Conservation (phyloP, 2,329 filamentous ascomycete species). For the Alternaria panax region DNA sequence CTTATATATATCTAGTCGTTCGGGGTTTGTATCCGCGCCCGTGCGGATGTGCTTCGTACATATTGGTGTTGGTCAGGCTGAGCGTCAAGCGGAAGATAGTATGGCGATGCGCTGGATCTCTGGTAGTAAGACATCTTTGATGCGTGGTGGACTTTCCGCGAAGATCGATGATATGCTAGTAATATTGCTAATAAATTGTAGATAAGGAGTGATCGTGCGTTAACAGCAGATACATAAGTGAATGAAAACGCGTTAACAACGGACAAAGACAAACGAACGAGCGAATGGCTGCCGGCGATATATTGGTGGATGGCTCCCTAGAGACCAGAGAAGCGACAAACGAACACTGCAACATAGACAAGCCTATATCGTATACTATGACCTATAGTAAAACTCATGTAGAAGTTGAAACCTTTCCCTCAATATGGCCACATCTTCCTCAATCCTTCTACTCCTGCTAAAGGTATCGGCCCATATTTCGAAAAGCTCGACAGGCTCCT, state of each 20-base stretch:
- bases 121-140: conserved; percentile 3
- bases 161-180: neutral
- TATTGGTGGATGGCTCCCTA: neutral
- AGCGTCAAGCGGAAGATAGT: neutral
- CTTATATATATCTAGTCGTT: conserved; percentile 12
- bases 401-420: neutral
- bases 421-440: neutral
- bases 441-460: neutral
- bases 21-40: neutral
- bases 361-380: neutral
- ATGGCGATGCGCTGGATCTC: neutral
- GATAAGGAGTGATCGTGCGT: neutral
- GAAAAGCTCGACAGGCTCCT: neutral
- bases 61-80: neutral
- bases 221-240: neutral
- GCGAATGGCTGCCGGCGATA: neutral
- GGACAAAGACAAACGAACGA: neutral
- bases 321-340: neutral
- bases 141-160: neutral
- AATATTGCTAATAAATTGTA: neutral
- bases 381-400: neutral
- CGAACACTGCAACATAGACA: neutral
- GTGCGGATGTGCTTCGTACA: neutral
- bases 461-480: conserved; percentile 2
- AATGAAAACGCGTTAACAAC: neutral